Evolutionary conservation across 371 early-diverging fungal genomes (phyloP).

Genomic region (Rhizopus sp.): DNA sequence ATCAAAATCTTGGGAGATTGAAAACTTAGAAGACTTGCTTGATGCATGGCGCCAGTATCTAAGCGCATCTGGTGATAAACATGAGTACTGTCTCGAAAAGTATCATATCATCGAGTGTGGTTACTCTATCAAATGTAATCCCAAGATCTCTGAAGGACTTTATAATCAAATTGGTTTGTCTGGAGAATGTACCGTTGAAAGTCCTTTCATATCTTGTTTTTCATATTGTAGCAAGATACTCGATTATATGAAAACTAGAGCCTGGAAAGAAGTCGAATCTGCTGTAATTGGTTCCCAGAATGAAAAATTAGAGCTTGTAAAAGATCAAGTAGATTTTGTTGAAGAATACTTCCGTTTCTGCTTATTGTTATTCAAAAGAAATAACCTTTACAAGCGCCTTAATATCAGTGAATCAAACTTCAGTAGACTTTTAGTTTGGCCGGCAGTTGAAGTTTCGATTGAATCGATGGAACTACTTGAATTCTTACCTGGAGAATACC

Average conservation of each 20-base stretch:
- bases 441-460: constrained; percentile 14
- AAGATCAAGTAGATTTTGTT: constrained; percentile 11
- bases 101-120: constrained; percentile 17
- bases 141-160: constrained; percentile 7
- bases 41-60: constrained; percentile 14
- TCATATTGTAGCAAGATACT: constrained; percentile 4
- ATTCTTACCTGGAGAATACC: constrained; percentile 12
- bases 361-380: constrained; percentile 8
- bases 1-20: constrained; percentile 10
- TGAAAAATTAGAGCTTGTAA: constrained; percentile 6
- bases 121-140: constrained; percentile 17
- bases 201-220: constrained; percentile 7
- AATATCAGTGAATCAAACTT: constrained; percentile 13
- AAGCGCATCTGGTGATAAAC: background rate
- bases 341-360: constrained; percentile 15
- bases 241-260: constrained; percentile 11
- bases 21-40: constrained; percentile 1
- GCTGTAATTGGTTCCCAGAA: constrained; percentile 10
- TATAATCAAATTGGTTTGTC: background rate
- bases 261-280: constrained; percentile 12
- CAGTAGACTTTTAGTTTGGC: constrained; percentile 15
- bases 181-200: constrained; percentile 2
- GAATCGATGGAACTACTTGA: constrained; percentile 14
- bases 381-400: constrained; percentile 6
- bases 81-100: constrained; percentile 11